Base-by-base conservation (phyloP, 1,284 basidiomycete genomes). In the Grifola frondosa region DNA sequence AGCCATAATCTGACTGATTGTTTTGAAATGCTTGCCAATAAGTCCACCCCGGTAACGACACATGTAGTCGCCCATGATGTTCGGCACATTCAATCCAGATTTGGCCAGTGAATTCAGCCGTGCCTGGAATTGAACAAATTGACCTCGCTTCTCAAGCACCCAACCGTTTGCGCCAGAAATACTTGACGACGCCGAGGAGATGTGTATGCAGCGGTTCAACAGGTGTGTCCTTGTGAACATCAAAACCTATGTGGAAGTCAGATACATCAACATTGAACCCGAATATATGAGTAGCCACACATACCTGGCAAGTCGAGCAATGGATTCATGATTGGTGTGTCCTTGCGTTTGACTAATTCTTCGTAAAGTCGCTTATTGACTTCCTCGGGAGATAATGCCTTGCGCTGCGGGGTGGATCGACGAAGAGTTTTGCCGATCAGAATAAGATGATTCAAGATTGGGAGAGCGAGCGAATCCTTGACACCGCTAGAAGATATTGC, bases 171-270 rank as follows among this genome's bases (percentile, higher is more conserved):
- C 0, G 46, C 65, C 65, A 68, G 23, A 61, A 60, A 20, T 69
- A 69, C 17, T 68, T 69, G 3, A 65, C 58, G 0, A 64, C 30
- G 1, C 66, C 62, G 0, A 69, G 57, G 1, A 68, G 58, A 6
- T 62, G 46, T 0, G 60, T 67, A 19, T 69, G 66, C 0, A 68
- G 51, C 4, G 59, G 53, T 35, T 69, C 64, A 0, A 54, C 58
- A 0, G 64, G 66, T 0, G 63, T 69, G 28, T 69, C 65, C 4
- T 17, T 29, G 30, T 60, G 57, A 10, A 54, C 33, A 25, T 60
- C 35, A 17, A 60, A 19, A 0, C 53, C 58, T 57, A 37, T 23
- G 44, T 13, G 37, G 13, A 33, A 15, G 33, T 20, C 16, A 11
- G 13, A 24, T 4, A 35, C 30, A 24, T 26, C 12, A 36, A 13